Evolutionary conservation across 2,329 filamentous ascomycete species (phyloP).

Genomic region (Fusarium transvaalense): DNA sequence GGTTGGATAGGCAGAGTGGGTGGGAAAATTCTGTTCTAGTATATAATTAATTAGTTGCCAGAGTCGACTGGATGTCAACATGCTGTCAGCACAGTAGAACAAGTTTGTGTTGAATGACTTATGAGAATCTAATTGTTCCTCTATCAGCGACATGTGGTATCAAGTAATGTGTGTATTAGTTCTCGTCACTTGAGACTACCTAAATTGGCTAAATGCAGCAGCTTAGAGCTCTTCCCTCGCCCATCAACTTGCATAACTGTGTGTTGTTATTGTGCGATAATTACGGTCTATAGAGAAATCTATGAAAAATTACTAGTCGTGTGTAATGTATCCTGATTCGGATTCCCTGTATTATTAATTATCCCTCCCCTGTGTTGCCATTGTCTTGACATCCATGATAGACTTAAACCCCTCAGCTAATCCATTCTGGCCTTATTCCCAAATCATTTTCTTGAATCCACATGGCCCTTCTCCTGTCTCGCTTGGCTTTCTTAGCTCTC

Average conservation of each 20-base stretch:
- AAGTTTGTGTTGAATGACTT: background rate
- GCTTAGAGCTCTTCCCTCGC: too few species aligned
- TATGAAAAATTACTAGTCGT: background rate
- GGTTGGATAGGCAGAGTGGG: background rate
- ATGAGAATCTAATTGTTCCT: background rate
- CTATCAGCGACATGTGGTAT: background rate
- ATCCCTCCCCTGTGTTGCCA: background rate
- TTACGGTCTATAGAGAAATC: background rate
- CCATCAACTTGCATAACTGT: background rate
- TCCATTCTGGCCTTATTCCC: conserved; percentile 16
- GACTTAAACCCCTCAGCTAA: background rate
- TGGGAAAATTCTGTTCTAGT: background rate
- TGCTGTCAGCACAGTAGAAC: background rate
- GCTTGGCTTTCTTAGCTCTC: conserved; percentile 28
- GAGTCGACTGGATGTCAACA: background rate
- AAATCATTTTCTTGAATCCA: conserved; percentile 24
- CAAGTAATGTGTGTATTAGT: too few species aligned
- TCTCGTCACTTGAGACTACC: background rate
- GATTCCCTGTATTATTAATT: background rate
- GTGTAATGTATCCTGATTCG: background rate
- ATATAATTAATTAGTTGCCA: background rate
- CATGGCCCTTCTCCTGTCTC: conserved; percentile 28
- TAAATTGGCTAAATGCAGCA: background rate
- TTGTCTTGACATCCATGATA: background rate
- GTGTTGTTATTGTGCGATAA: background rate